Conservation (phyloP, 2,329 filamentous ascomycete genomes). For the Fusarium xylarioides region DNA sequence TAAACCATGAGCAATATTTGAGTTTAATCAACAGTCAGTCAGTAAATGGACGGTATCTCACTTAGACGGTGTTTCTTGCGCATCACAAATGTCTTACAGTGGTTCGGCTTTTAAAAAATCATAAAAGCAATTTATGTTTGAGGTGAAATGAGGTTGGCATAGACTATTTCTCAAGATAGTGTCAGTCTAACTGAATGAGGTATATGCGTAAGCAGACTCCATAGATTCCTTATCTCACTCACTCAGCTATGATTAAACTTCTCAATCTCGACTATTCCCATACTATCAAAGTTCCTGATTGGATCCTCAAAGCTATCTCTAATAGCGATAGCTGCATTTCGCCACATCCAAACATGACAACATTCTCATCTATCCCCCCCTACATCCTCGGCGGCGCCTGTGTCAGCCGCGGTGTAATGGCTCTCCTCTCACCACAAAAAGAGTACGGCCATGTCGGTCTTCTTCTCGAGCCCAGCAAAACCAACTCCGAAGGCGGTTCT, state of each 20-base stretch:
- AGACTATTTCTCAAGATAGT: neutral
- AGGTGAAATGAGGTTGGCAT: neutral
- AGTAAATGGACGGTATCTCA: too few relatives aligned
- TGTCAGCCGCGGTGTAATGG: constrained; percentile 39
- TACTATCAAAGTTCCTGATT: neutral
- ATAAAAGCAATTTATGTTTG: neutral
- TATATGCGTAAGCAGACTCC: constrained; percentile 2
- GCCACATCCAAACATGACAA: constrained; percentile 13
- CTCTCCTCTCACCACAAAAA: constrained; percentile 31
- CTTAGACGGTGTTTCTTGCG: neutral
- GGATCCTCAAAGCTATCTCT: neutral
- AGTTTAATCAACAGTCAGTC: fast-evolving
- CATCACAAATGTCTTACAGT: neutral
- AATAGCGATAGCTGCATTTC: neutral
- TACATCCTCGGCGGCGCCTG: constrained; percentile 40
- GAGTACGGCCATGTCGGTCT: constrained; percentile 41
- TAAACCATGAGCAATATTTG: neutral
- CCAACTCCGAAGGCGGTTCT: neutral
- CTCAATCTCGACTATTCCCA: neutral
- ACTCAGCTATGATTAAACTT: neutral
- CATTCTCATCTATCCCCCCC: constrained; percentile 37
- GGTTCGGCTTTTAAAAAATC: too few relatives aligned
- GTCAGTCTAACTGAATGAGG: neutral
- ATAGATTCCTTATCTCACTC: neutral
- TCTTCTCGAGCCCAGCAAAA: constrained; percentile 22